phyloP scores from a whole-genome alignment of 345 rosid genomes.

The Aurinia saxatilis region DNA sequence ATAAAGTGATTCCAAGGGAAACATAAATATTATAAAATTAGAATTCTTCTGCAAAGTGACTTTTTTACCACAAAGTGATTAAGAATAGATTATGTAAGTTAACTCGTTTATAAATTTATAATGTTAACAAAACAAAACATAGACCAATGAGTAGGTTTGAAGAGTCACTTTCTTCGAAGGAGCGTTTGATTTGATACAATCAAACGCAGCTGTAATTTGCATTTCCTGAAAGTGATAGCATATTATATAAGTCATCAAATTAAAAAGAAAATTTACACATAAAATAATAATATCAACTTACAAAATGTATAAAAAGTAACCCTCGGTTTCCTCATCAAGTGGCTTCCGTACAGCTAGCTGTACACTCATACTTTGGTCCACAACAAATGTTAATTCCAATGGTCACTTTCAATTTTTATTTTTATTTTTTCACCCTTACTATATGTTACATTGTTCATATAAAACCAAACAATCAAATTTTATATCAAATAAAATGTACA shows the following conservation, averaged over 20 bases:
- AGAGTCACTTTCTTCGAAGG: slow-evolving; percentile 17
- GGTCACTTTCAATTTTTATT: neutral
- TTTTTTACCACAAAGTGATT: neutral
- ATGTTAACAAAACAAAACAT: neutral
- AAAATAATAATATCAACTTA: neutral
- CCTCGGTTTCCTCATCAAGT: slow-evolving; percentile 16
- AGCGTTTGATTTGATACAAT: slow-evolving; percentile 13
- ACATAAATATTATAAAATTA: neutral
- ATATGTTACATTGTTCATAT: too few relatives aligned
- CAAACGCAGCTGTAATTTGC: slow-evolving; percentile 27
- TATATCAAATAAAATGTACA: neutral
- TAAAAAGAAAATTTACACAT: too few relatives aligned
- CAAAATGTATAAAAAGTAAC: neutral
- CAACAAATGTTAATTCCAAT: neutral
- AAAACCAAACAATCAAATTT: neutral
- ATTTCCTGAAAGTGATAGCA: slow-evolving; percentile 2
- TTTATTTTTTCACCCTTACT: too few relatives aligned
- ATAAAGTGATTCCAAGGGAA: too few relatives aligned
- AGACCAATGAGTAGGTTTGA: slow-evolving; percentile 8
- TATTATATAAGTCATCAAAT: neutral
- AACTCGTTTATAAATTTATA: neutral
- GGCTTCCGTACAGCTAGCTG: slow-evolving; percentile 27
- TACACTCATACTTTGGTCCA: neutral
- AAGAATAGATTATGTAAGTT: neutral
- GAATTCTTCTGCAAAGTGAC: neutral